A percentile compares a stretch with the other conserved stretches of the same genome.
phyloP scores from a whole-genome alignment of 2,329 filamentous ascomycete species.

The Claviceps digitariae region DNA sequence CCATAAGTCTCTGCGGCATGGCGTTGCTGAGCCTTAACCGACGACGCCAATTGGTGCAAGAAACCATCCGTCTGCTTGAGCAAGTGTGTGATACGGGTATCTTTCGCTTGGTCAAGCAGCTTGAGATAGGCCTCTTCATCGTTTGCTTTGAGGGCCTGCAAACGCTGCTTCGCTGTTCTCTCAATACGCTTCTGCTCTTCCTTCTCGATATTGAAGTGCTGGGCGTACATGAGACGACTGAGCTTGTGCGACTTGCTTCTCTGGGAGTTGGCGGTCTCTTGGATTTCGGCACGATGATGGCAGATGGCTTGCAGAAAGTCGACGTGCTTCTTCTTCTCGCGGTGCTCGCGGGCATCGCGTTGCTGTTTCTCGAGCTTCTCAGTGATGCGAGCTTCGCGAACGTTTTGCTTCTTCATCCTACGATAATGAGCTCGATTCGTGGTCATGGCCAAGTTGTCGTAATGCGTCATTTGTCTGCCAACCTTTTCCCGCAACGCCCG shows the following conservation, averaged over 20 bases:
- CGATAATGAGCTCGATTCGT: slow-evolving; percentile 85
- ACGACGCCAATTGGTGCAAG: slow-evolving; percentile 86
- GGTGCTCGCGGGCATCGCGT: slow-evolving; percentile 84
- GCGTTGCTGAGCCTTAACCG: slow-evolving; percentile 87
- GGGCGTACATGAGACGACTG: slow-evolving; percentile 73
- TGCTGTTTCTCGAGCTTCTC: slow-evolving; percentile 99
- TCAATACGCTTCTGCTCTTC: slow-evolving; percentile 98
- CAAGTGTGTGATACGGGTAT: slow-evolving; percentile 96
- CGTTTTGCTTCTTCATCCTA: slow-evolving; percentile 91
- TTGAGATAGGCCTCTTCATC: slow-evolving; percentile 98
- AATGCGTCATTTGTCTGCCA: slow-evolving; percentile 83
- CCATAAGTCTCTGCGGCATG: slow-evolving; percentile 69
- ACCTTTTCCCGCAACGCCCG: slow-evolving; percentile 74
- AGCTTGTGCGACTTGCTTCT: slow-evolving; percentile 71
- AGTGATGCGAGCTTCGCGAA: slow-evolving; percentile 89
- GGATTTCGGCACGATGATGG: slow-evolving; percentile 67
- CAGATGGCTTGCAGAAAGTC: slow-evolving; percentile 84
- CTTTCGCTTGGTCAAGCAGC: slow-evolving; percentile 93
- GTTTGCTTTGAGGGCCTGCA: slow-evolving; percentile 96
- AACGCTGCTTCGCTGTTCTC: slow-evolving; percentile 96
- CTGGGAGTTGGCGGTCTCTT: slow-evolving; percentile 51
- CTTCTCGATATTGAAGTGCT: slow-evolving; percentile 95
- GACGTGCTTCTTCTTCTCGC: slow-evolving; percentile 93
- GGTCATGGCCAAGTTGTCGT: slow-evolving; percentile 93
- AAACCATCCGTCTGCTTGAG: slow-evolving; percentile 96